Evolutionary conservation across 23 red algal genomes (phyloP).

Genomic region (Porphyridium purpureum): DNA sequence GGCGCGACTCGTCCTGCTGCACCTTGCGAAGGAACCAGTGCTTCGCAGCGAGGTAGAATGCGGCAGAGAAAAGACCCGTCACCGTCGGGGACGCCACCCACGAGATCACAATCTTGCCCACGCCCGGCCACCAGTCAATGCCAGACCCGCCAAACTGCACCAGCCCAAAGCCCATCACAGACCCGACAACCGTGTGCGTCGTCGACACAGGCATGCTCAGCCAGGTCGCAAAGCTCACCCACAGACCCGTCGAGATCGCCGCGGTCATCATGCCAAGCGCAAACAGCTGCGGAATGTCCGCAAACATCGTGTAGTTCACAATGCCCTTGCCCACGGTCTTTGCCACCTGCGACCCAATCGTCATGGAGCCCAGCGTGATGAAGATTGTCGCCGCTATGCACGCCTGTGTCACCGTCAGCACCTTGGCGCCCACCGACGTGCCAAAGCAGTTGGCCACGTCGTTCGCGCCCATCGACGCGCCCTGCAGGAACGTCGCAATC

Average conservation of each 20-base stretch:
- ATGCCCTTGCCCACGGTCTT: constrained; percentile 20
- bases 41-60: constrained; percentile 5
- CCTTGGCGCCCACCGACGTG: constrained; percentile 73
- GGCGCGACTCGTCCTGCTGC: not conserved
- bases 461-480: constrained; percentile 54
- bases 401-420: constrained; percentile 45
- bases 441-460: constrained; percentile 86
- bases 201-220: constrained; percentile 61
- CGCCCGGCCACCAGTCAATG: constrained; percentile 24
- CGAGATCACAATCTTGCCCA: constrained; percentile 44
- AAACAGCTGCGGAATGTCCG: not conserved
- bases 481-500: not conserved
- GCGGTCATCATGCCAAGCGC: constrained; percentile 9
- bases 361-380: constrained; percentile 37
- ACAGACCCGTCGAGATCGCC: constrained; percentile 4
- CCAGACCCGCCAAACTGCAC: constrained; percentile 20
- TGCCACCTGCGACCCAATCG: constrained; percentile 58
- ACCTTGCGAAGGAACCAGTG: not conserved
- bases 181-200: constrained; percentile 68
- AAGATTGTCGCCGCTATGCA: constrained; percentile 36
- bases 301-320: not conserved
- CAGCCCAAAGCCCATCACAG: constrained; percentile 50
- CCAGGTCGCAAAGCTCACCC: constrained; percentile 55
- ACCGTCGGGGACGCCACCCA: constrained; percentile 58
- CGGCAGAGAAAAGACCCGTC: constrained; percentile 19